phyloP scores from a whole-genome alignment of 352 stramenopile genomes.

The Pseudoperonospora humuli region DNA sequence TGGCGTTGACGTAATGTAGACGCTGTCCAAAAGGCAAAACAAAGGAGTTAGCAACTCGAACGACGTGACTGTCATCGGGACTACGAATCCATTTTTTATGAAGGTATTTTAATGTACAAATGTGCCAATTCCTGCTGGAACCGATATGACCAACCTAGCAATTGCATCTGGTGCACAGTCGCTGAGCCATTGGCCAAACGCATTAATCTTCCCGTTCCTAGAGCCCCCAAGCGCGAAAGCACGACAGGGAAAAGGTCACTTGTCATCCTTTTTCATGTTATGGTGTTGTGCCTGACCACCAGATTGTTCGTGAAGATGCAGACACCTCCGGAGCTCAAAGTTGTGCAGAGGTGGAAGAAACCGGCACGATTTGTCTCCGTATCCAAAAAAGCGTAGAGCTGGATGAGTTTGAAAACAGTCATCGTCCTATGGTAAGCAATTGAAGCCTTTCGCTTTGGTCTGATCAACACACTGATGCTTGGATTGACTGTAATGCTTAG shows the following conservation, averaged over 20 bases:
- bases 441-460: background rate
- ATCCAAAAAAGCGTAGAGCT: conserved; percentile 52
- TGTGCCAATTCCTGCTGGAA: no score
- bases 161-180: conserved; percentile 23
- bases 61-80: conserved; percentile 61
- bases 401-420: conserved; percentile 30
- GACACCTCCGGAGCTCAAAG: conserved; percentile 3
- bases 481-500: conserved; percentile 11
- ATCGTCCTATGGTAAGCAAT: conserved; percentile 30
- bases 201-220: conserved; percentile 70
- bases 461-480: conserved; percentile 5
- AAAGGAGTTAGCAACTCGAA: conserved; percentile 36
- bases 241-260: conserved; percentile 13
- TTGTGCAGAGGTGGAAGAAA: conserved; percentile 20
- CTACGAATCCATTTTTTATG: conserved; percentile 85
- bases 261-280: background rate
- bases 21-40: conserved; percentile 49
- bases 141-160: no score
- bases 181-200: conserved; percentile 73
- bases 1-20: conserved; percentile 16
- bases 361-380: conserved; percentile 33
- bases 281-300: background rate
- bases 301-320: background rate
- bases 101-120: conserved; percentile 41
- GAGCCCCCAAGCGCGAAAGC: conserved; percentile 20